phyloP scores from a whole-genome alignment of 768 basidiomycete genomes.

The Naganishia vishniacii region DNA sequence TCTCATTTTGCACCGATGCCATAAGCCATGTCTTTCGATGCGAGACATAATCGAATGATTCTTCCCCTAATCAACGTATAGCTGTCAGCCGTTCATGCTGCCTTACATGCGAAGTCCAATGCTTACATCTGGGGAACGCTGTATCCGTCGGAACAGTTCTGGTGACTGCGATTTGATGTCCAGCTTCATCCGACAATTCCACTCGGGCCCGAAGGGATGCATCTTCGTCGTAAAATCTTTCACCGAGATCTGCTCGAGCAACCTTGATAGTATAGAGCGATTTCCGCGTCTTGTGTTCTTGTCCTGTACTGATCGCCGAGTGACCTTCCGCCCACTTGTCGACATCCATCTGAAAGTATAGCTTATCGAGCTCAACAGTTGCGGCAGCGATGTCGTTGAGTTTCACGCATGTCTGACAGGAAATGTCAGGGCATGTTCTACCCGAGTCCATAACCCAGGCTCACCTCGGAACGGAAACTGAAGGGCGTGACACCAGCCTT shows the following conservation, averaged over 20 bases:
- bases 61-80: constrained; percentile 65
- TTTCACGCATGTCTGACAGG: constrained; percentile 77
- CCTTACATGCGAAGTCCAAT: constrained; percentile 22
- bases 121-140: constrained; percentile 78
- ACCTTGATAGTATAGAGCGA: constrained; percentile 93
- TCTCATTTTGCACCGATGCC: constrained; percentile 75
- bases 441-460: constrained; percentile 21
- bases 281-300: constrained; percentile 60
- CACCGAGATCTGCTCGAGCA: constrained; percentile 76
- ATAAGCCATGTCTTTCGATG: constrained; percentile 94
- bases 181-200: constrained; percentile 86
- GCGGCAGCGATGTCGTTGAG: constrained; percentile 95
- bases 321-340: constrained; percentile 55
- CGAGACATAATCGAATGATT: constrained; percentile 90
- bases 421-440: neutral
- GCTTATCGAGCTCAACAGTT: constrained; percentile 79
- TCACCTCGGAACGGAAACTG: constrained; percentile 71
- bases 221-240: constrained; percentile 69
- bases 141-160: constrained; percentile 84
- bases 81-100: neutral
- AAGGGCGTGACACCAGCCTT: constrained; percentile 94
- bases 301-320: constrained; percentile 52
- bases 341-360: constrained; percentile 85
- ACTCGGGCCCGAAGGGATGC: constrained; percentile 68
- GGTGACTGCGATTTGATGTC: constrained; percentile 84